Base-by-base conservation (phyloP, 1,139 yeast species). In the Debaryomyces psychrophilus region DNA sequence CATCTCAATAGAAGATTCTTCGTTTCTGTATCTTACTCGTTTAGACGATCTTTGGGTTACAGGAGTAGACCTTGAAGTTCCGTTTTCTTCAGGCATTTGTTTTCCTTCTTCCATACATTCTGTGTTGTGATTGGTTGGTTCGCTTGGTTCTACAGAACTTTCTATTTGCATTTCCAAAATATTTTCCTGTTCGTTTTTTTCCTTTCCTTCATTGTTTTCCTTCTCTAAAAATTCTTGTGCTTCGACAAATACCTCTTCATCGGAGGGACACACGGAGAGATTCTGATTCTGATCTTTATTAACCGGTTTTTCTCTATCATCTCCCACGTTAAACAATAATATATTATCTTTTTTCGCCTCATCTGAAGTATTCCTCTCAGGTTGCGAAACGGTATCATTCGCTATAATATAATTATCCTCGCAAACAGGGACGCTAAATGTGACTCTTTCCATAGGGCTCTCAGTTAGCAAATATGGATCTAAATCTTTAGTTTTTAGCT, bases 381-480 rank as follows among this genome's bases (percentile, higher is more conserved):
- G 7, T 4, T 14, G 20, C 12, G 17, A 7, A 2, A 14, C 17
- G 9, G 17, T 15, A 8, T 12, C 25, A 7, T 15, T 12, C n/a
- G 5, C 12, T 40, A 8, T 27, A 20, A 20, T 20, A 11, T 12
- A 8, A 1, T 42, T 29, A 14, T 46, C 45, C 12, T 33, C 29
- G 11, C 36, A 28, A 17, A 31, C 18, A 4, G 45, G 43, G 22
- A 61, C 35, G 14, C 51, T 50, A 44, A 76, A 68, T 4, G 41
- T 47, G 0, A 81, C 53, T 8, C 66, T 61, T 46, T 81, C 85
- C 3, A 81, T 62, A 0, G 84, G 76, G 7, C 63, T 67, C 31
- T 76, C 79, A 0, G 80, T 68, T 25, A 81, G 67, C 17, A 68
- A 58, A 53, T 85, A 83, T 0, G 79, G 77, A 51, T 85, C 89